phyloP scores from a whole-genome alignment of 805 yeast genomes.

The Candida ortonii region DNA sequence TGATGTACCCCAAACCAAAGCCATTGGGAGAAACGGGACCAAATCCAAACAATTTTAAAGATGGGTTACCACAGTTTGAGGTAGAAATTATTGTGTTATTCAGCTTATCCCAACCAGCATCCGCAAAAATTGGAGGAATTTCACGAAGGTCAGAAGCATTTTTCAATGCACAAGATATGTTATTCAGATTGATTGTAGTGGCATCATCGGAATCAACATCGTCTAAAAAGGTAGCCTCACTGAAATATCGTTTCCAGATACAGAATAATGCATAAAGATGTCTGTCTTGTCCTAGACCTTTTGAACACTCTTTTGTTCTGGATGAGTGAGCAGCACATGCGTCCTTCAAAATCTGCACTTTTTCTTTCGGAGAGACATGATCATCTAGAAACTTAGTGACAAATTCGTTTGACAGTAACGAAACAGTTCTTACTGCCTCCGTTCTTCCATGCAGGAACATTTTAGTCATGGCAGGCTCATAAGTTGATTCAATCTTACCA shows the following conservation, averaged over 20 bases:
- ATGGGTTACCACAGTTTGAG: constrained; percentile 90
- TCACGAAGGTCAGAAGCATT: constrained; percentile 30
- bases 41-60: constrained; percentile 81
- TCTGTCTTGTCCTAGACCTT: constrained; percentile 89
- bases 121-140: constrained; percentile 77
- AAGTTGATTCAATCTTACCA: constrained; percentile 90
- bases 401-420: constrained; percentile 73
- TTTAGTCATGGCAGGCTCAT: constrained; percentile 97
- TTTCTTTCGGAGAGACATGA: constrained; percentile 53
- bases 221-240: constrained; percentile 27
- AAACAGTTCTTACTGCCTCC: constrained; percentile 85
- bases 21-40: constrained; percentile 91
- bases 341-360: constrained; percentile 54
- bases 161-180: constrained; percentile 24
- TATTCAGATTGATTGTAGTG: constrained; percentile 30
- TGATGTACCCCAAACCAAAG: constrained; percentile 88
- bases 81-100: constrained; percentile 80
- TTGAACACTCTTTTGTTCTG: constrained; percentile 65
- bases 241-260: constrained; percentile 71
- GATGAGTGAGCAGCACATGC: constrained; percentile 72
- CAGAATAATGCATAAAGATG: constrained; percentile 85
- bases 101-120: constrained; percentile 82
- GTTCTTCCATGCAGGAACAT: constrained; percentile 85
- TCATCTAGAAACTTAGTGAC: constrained; percentile 81
- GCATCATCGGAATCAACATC: constrained; percentile 33